phyloP scores from a whole-genome alignment of 2,329 filamentous ascomycete species.

The Ophiostoma perfectum region DNA sequence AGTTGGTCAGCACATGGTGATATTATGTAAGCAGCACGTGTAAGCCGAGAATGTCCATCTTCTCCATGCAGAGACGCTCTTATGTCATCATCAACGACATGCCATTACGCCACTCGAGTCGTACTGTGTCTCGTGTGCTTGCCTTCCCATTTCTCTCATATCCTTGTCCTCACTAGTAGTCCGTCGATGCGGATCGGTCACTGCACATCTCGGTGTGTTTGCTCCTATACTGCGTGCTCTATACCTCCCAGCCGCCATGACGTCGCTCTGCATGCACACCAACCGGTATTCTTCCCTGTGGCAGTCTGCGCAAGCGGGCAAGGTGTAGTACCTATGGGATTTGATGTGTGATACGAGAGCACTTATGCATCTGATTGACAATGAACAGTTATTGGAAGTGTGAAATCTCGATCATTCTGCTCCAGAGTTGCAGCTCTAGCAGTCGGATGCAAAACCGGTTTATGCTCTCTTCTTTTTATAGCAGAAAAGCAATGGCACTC shows the following conservation, averaged over 20 bases:
- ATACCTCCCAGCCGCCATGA: background rate
- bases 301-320: background rate
- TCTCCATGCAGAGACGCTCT: no score
- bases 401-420: conserved; percentile 3
- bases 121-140: no score
- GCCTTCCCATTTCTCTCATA: no score
- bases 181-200: no score
- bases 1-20: background rate
- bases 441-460: conserved; percentile 4
- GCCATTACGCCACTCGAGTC: background rate
- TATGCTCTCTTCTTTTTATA: background rate
- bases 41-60: background rate
- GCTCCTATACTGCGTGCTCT: background rate
- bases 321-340: background rate
- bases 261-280: conserved; percentile 6
- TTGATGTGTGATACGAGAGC: background rate
- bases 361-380: background rate
- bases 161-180: no score
- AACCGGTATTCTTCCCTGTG: background rate
- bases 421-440: background rate
- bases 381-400: background rate
- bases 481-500: background rate
- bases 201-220: background rate
- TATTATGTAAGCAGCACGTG: background rate
- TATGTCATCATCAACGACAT: no score